Base-by-base conservation (phyloP, 2,329 filamentous ascomycete species). In the Fusarium sp. region DNA sequence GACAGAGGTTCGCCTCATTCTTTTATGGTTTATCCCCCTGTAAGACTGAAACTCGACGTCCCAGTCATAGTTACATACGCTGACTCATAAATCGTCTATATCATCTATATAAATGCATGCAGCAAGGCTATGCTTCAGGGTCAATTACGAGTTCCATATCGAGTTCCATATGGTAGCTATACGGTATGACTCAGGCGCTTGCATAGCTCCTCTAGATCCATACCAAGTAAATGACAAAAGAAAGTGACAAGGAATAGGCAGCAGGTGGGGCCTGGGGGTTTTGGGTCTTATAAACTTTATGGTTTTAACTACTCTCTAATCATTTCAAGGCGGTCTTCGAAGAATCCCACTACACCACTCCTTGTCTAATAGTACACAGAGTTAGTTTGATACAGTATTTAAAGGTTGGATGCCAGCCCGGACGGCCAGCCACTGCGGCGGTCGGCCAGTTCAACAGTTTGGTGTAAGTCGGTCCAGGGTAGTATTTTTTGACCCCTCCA, bases 1-100 rank as follows among this genome's bases (percentile, higher is more conserved):
- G 12, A 6, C 12, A 20, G 10, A 38, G 3, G 34, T n/a, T 38
- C 18, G 34, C 34, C 32, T 27, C 18, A 15, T 34, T 27, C 18
- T 51, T 52, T 53, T 53, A 53, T 53, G 32, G 49, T 40, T 20
- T 42, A 27, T 52, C n/a, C 18, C 49, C 49, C 24, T 52, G 49
- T n/a, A 52, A 52, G n/a, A 25, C 32, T 42, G 32, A 42, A 52
- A 52, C 49, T 52, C 18, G 32, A 27, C 32, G 50, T 53, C 11
- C n/a, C 34, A 20, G 32, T 16, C 18, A 11, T n/a, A 40, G 32
- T 27, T 11, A 25, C 30, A 53, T 53, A 53, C 25, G 34, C 38
- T 53, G 50, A 53, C 50, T 53, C 50, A 53, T 14, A 53, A 42
- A 53, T 20, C 32, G 27, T 14, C 24, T 42, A 42, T 43, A 43